phyloP scores from a whole-genome alignment of 2,329 filamentous ascomycete species.

The Aspergillus texensis region DNA sequence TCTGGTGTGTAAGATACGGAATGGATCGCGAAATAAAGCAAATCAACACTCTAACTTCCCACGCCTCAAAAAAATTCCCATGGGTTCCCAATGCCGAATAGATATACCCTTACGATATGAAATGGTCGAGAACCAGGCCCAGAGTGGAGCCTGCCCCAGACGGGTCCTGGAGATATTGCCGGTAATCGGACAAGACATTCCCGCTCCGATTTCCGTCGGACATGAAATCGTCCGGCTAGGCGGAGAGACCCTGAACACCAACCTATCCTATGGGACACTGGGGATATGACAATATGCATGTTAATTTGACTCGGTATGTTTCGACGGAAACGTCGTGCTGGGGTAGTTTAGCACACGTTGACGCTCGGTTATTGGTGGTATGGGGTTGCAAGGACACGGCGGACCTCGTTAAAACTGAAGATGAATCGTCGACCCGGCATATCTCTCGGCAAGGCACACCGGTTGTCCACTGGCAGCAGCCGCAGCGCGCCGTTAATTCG shows the following conservation, averaged over 20 bases:
- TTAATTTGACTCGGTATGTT: neutral
- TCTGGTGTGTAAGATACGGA: neutral
- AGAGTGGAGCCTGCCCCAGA: neutral
- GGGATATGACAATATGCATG: neutral
- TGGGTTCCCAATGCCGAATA: neutral
- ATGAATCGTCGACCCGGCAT: neutral
- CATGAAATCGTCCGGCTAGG: neutral
- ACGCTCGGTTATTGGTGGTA: neutral
- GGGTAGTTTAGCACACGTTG: neutral
- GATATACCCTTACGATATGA: neutral
- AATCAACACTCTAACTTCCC: neutral
- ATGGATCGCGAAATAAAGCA: neutral
- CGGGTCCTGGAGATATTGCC: neutral
- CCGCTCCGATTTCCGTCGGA: neutral
- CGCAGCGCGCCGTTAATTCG: neutral
- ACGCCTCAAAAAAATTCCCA: neutral
- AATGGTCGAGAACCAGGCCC: neutral
- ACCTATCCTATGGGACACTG: neutral
- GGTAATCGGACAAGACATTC: neutral
- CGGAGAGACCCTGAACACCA: neutral
- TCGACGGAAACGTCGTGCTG: neutral
- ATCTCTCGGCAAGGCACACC: neutral
- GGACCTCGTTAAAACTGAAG: neutral
- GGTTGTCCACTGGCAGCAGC: too few relatives aligned
- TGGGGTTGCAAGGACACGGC: neutral